These are phyloP conservation scores for Fusarium multiceps DNA, from an alignment of 2,329 filamentous ascomycete species.

Conservation along the genomic window DNA sequence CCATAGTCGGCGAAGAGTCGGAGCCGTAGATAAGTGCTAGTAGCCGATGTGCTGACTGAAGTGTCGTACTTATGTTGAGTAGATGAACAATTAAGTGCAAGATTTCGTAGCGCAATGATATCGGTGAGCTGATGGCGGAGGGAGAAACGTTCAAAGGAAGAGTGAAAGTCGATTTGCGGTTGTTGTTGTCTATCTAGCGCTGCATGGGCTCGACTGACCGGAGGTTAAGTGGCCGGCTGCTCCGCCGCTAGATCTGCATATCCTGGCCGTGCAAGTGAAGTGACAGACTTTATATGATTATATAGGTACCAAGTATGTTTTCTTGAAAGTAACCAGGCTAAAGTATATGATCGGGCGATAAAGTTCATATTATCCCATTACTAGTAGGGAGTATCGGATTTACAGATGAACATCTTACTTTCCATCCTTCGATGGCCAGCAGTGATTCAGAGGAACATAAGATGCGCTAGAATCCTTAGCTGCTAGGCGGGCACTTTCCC, in stretches of 20 bases:
- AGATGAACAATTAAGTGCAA: not conserved
- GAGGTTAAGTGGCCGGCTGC: slow-evolving; percentile 27
- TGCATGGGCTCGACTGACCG: slow-evolving; percentile 14
- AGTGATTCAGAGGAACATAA: not conserved
- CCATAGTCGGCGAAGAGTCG: slow-evolving; percentile 61
- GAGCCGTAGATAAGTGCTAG: not conserved
- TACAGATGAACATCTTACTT: not conserved
- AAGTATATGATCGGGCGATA: not conserved
- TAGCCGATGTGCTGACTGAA: not conserved
- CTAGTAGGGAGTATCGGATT: not conserved
- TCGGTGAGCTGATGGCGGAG: not conserved
- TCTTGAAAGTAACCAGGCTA: not conserved
- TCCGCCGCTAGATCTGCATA: slow-evolving; percentile 26
- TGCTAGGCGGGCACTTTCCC: not conserved
- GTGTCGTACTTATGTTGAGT: not conserved
- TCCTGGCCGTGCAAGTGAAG: not conserved
- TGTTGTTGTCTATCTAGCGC: slow-evolving; percentile 21
- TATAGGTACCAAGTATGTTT: too few species aligned
- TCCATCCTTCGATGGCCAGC: not conserved
- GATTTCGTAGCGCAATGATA: not conserved
- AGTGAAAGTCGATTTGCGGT: slow-evolving; percentile 14
- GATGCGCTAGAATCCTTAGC: not conserved
- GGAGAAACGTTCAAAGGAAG: not conserved
- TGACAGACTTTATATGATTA: not conserved
- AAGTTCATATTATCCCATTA: not conserved